phyloP scores from a whole-genome alignment of 2,329 filamentous ascomycete genomes.

The Trichoderma hamatum region DNA sequence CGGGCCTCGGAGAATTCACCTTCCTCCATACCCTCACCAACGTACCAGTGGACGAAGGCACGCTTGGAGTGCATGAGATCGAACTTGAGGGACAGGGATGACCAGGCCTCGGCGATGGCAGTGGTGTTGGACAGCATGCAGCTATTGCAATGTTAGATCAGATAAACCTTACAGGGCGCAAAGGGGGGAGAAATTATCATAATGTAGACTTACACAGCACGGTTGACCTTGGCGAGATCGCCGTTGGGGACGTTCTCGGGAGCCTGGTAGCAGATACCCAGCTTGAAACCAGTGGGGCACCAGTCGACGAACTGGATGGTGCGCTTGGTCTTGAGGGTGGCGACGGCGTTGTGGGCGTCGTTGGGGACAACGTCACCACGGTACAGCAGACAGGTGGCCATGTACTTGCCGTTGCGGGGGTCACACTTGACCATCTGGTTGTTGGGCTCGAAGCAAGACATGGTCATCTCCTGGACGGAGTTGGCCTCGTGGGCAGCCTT shows the following conservation, averaged over 20 bases:
- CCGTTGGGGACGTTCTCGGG: slow-evolving; percentile 95
- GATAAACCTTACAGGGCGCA: no score
- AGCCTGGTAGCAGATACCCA: slow-evolving; percentile 99
- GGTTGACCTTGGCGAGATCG: slow-evolving; percentile 96
- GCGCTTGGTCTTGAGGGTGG: slow-evolving; percentile 97
- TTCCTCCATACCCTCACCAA: slow-evolving; percentile 99
- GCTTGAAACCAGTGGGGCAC: slow-evolving; percentile 99
- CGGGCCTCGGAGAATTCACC: slow-evolving; percentile 99
- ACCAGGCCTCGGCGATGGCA: slow-evolving; percentile 97
- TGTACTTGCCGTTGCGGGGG: slow-evolving; percentile 98
- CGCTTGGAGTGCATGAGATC: slow-evolving; percentile 99
- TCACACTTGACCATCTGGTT: slow-evolving; percentile 99
- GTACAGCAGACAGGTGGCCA: slow-evolving; percentile 98
- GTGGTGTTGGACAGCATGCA: slow-evolving; percentile 99
- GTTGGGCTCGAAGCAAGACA: slow-evolving; percentile 99
- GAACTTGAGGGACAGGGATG: slow-evolving; percentile 94
- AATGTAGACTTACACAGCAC: slow-evolving; percentile 77
- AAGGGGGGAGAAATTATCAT: neutral
- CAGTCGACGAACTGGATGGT: slow-evolving; percentile 99
- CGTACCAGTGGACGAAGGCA: slow-evolving; percentile 99
- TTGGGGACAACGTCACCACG: slow-evolving; percentile 97
- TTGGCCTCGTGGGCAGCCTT: slow-evolving; percentile 98
- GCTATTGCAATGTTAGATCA: slow-evolving; percentile 46
- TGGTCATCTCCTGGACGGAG: slow-evolving; percentile 97
- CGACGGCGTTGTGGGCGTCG: slow-evolving; percentile 89